Conservation (phyloP, 805 yeast species). For the Sporopachydermia lactativora region DNA sequence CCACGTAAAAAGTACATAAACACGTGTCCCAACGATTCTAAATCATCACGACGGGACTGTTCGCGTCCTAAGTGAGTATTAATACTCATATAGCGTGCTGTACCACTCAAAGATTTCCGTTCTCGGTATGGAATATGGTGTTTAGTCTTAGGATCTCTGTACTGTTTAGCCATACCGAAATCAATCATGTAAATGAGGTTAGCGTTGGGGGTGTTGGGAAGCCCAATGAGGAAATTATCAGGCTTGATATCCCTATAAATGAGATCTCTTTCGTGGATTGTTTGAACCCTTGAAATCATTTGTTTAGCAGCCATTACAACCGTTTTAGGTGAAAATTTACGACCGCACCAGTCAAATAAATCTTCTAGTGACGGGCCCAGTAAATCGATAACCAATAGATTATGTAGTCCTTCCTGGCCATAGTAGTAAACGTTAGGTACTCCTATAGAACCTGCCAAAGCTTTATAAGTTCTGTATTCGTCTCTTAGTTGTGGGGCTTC, state of each 20-base stretch:
- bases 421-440: slow-evolving; percentile 76
- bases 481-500: slow-evolving; percentile 79
- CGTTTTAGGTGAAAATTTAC: slow-evolving; percentile 57
- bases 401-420: slow-evolving; percentile 77
- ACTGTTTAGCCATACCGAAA: slow-evolving; percentile 82
- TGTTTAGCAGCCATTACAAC: slow-evolving; percentile 65
- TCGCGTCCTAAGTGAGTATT: slow-evolving; percentile 81
- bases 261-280: slow-evolving; percentile 62
- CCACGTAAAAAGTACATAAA: slow-evolving; percentile 70
- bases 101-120: slow-evolving; percentile 66
- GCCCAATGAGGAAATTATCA: slow-evolving; percentile 65
- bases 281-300: slow-evolving; percentile 60
- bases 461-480: slow-evolving; percentile 67
- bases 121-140: slow-evolving; percentile 77
- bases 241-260: slow-evolving; percentile 78
- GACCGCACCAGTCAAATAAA: slow-evolving; percentile 78
- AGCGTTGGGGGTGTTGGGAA: slow-evolving; percentile 43
- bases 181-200: slow-evolving; percentile 64
- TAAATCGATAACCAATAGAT: slow-evolving; percentile 61
- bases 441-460: slow-evolving; percentile 52
- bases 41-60: slow-evolving; percentile 71
- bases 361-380: slow-evolving; percentile 75
- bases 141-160: slow-evolving; percentile 65
- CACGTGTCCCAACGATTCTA: slow-evolving; percentile 72
- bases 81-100: slow-evolving; percentile 80